A percentile compares a stretch with the other conserved stretches of the same genome.
Evolutionary conservation across 768 basidiomycete species (phyloP).

Genomic region (Naganishia vaughanmartiniae): DNA sequence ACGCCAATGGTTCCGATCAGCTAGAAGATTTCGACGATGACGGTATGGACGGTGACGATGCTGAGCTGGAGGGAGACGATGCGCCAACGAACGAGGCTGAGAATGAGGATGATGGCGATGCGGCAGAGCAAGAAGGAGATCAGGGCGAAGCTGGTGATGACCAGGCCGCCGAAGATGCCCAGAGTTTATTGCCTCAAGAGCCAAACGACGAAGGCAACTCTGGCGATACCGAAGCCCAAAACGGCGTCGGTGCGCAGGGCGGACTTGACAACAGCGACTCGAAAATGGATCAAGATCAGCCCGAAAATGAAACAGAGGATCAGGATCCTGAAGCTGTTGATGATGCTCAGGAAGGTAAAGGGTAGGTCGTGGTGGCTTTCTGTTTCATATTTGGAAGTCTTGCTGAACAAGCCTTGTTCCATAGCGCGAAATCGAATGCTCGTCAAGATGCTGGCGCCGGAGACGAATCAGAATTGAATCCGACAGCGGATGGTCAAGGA

Average conservation of each 20-base stretch:
- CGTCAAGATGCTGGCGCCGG: slow-evolving; percentile 38
- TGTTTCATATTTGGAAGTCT: neutral
- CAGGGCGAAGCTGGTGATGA: slow-evolving; percentile 46
- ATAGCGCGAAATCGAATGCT: slow-evolving; percentile 29
- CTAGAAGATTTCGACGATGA: slow-evolving; percentile 44
- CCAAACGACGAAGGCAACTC: slow-evolving; percentile 21
- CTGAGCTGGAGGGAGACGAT: slow-evolving; percentile 35
- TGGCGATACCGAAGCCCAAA: slow-evolving; percentile 25
- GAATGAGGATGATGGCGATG: slow-evolving; percentile 34
- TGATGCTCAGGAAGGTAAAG: slow-evolving; percentile 19
- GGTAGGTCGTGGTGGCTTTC: neutral
- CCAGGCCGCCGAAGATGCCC: slow-evolving; percentile 35
- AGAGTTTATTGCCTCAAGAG: slow-evolving; percentile 26
- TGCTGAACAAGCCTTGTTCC: neutral
- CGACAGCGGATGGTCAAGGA: slow-evolving; percentile 12
- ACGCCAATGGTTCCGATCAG: slow-evolving; percentile 39
- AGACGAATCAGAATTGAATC: slow-evolving; percentile 28
- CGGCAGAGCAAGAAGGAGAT: slow-evolving; percentile 50
- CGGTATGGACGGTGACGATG: slow-evolving; percentile 48
- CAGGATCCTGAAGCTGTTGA: slow-evolving; percentile 47
- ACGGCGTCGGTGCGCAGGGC: slow-evolving; percentile 29
- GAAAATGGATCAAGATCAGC: slow-evolving; percentile 39
- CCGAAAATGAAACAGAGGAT: slow-evolving; percentile 42
- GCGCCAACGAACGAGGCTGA: slow-evolving; percentile 27
- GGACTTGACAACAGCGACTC: slow-evolving; percentile 18